Conservation (phyloP, 306 rosid genomes). For the Senna siamea region DNA sequence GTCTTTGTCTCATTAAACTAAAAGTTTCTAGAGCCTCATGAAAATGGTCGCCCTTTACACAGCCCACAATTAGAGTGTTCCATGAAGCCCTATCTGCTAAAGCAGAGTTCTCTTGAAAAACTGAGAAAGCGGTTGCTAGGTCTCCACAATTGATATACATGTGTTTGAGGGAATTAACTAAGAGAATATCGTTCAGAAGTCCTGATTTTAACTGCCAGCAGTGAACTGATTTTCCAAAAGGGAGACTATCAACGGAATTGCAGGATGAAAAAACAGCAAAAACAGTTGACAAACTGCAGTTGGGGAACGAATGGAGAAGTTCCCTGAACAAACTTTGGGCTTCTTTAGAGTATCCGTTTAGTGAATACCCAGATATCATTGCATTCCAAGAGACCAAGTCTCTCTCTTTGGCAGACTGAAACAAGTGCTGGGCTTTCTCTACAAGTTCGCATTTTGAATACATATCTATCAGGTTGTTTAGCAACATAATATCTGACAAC, state of each 20-base stretch:
- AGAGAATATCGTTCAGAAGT: constrained; percentile 46
- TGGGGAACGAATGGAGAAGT: constrained; percentile 36
- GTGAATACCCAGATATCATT: constrained; percentile 70
- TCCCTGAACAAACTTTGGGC: constrained; percentile 55
- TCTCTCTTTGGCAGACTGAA: constrained; percentile 45
- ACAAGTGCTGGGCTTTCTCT: constrained; percentile 50
- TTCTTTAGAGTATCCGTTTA: constrained; percentile 46
- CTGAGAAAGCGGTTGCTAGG: constrained; percentile 46
- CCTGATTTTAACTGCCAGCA: constrained; percentile 67
- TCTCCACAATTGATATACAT: constrained; percentile 60
- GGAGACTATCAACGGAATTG: constrained; percentile 40
- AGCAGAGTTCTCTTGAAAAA: constrained; percentile 47
- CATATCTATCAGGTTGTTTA: constrained; percentile 58
- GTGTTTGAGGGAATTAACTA: constrained; percentile 54
- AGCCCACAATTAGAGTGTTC: constrained; percentile 64
- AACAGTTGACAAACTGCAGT: constrained; percentile 50
- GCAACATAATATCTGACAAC: constrained; percentile 36
- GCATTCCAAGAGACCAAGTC: constrained; percentile 66
- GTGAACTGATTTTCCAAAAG: constrained; percentile 61
- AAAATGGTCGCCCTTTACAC: constrained; percentile 40
- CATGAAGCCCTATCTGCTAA: constrained; percentile 49
- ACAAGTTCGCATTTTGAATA: constrained; percentile 52
- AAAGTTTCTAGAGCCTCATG: constrained; percentile 50
- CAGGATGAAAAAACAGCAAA: constrained; percentile 60
- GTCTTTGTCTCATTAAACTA: constrained; percentile 45